Evolutionary conservation across 768 basidiomycete genomes (phyloP), one percentile per base, ranked within the genome.

Genomic region (Crepidotus variabilis): DNA sequence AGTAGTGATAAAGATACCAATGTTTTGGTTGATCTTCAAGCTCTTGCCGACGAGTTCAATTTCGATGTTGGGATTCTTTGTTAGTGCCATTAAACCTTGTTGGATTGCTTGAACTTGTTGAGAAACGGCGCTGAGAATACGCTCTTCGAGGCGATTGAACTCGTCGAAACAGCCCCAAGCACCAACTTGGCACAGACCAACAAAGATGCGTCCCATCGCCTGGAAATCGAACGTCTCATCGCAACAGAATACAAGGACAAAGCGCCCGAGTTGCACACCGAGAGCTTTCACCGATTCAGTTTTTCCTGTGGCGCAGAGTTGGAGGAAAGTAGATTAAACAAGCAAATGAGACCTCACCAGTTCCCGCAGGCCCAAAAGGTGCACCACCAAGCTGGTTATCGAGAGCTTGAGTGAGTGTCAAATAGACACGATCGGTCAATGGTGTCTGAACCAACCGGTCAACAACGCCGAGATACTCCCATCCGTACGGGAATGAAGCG

Each of bases 171-270:
- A 95, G 11, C 97, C 97, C 97, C 97, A 99, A 0, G 97, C 97
- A 32, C 97, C 97, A 34, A 98, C 97, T 78, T 97, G 95, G 74
- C 97, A 99, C 13, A 99, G 83, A 51, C 97, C 97, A 64, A 98
- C 87, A 69, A 99, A 99, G 63, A 99, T 98, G 60, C 97, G 91
- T 60, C 97, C 97, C 97, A 99, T 98, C 1, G 97, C 97, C 69
- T 98, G 95, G 79, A 98, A 98, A 72, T 99, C 97, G 72, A 99
- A 98, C 0, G 92, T 97, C 71, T 99, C 97, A 71, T 99, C 97
- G 67, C 97, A 99, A 69, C 97, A 98, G 76, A 99, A 99, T n/a
- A 99, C 97, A 49, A 99, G 80, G n/a, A 99, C 97, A 66, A 99
- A 99, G 35, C 97, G 87, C 39, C 97, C 97, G 5, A 99, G 85